A percentile compares a stretch with the other conserved stretches of the same genome.
These are phyloP conservation scores for Solanum lycopersicoides DNA, from an alignment of 257 asterid genomes.

Conservation along the genomic window DNA sequence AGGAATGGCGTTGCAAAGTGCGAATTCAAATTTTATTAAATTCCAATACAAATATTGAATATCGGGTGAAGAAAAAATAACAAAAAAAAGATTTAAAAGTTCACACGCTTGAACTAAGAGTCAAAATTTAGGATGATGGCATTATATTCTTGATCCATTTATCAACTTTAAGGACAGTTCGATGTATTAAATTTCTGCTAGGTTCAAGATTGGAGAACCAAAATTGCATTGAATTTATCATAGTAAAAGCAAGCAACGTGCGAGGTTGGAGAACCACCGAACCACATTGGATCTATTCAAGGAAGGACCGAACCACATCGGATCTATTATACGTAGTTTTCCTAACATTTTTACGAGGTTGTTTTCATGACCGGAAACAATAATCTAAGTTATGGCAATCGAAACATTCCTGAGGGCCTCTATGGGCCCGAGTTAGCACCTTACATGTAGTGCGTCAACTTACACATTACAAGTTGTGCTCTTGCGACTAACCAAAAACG, in stretches of 20 bases:
- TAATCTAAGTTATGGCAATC: not conserved
- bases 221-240: not conserved
- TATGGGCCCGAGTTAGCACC: not conserved
- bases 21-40: rapidly evolving
- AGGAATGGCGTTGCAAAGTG: not conserved
- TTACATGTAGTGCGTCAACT: not conserved
- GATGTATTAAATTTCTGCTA: not conserved
- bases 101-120: not conserved
- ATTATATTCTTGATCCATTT: not conserved
- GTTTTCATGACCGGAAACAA: not conserved
- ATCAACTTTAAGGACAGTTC: not conserved
- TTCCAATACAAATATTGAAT: not conserved
- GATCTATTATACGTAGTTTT: not conserved
- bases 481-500: not conserved
- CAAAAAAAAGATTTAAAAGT: not conserved
- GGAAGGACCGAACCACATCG: not conserved
- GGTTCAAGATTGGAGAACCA: not conserved
- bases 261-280: not conserved
- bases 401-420: not conserved
- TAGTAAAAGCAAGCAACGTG: not conserved
- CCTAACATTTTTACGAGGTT: not conserved
- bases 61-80: not conserved
- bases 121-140: not conserved
- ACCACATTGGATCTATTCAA: not conserved
- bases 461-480: not conserved